phyloP scores from a whole-genome alignment of 495 filamentous ascomycete genomes.

The Lophium mytilinum region DNA sequence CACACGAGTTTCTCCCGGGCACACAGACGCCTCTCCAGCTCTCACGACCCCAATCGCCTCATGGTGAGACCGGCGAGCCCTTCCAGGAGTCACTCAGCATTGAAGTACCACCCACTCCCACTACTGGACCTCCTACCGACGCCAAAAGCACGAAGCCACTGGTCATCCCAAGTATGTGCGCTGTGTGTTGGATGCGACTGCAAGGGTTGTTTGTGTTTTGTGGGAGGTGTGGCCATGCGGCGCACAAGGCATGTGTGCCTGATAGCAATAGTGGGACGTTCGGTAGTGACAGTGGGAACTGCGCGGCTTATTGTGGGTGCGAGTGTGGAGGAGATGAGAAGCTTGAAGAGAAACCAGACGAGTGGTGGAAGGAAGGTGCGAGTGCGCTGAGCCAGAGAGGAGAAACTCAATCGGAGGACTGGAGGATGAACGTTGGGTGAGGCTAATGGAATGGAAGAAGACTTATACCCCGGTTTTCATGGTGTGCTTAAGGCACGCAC shows the following conservation, averaged over 20 bases:
- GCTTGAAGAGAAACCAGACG: background rate
- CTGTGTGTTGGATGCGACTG: background rate
- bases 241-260: background rate
- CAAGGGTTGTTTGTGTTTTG: background rate
- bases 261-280: no score
- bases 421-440: no score
- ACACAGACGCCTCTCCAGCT: background rate
- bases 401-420: no score
- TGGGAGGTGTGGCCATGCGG: background rate
- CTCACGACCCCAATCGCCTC: background rate
- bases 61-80: background rate
- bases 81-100: background rate
- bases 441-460: no score
- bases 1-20: constrained; percentile 15
- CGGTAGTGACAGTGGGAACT: background rate
- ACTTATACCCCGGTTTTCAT: no score
- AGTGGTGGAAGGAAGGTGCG: no score
- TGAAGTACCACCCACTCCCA: background rate
- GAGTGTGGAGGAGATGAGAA: background rate
- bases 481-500: no score
- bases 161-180: background rate
- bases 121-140: background rate
- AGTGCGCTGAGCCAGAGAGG: no score
- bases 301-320: background rate
- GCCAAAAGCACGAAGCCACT: background rate